Evolutionary conservation across 148 eudicot genomes (phyloP), one percentile per base, ranked within the genome.

Genomic region (Rhododendron griersonianum): DNA sequence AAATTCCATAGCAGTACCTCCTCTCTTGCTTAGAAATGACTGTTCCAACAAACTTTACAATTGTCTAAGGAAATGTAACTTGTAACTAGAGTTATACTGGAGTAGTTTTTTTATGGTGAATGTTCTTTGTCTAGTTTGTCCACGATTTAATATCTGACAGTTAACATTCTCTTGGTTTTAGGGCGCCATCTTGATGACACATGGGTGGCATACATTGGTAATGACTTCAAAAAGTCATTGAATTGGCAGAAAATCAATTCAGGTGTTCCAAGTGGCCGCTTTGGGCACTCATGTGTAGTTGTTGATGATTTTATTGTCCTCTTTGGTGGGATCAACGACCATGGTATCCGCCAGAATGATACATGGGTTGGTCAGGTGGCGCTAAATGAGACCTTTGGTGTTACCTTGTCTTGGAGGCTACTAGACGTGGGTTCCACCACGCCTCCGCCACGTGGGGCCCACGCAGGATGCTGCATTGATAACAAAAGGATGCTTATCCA

Each of bases 111-210:
- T 81, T 30, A 78, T 76, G 61, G 30, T 71, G 39, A 59, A 50
- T 73, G 73, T 30, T 83, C 23, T 45, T 7, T 53, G 44, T 33
- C 71, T 39, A 21, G 21, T 11, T 35, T 65, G 33, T 78, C 18
- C 8, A 75, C 4, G 84, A 28, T 85, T 80, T 48, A 2, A 7
- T n/a, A n/a, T 75, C 48, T 50, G 35, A 65, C 81, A 44, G 48
- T 82, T 28, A 78, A 57, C 53, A 61, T 50, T 79, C 44, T 69
- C 89, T 87, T 84, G 23, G 18, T 84, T 91, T 83, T 90, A 98
- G 99, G 99, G 44, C 94, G 98, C 81, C 99, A 98, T 90, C 98
- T 94, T 65, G 99, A 98, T 87, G 99, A 98, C 88, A 98, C 99
- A 80, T 98, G 99, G 99, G 92, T 92, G n/a, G 98, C 98, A 45